phyloP scores from a whole-genome alignment of 1,284 basidiomycete species.

The Neotropicomus parvogracilis region DNA sequence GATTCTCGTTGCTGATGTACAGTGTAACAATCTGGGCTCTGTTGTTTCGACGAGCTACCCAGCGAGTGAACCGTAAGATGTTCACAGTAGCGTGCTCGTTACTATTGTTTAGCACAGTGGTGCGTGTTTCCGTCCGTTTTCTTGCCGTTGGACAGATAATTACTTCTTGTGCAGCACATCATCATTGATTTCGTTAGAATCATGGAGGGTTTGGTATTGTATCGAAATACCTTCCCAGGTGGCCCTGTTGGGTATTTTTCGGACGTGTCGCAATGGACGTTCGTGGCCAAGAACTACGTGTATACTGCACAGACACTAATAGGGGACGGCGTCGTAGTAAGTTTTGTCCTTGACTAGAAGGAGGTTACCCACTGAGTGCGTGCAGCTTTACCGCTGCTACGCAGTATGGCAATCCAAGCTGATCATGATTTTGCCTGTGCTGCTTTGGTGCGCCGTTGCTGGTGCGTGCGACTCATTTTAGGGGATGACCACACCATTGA shows the following conservation, averaged over 20 bases:
- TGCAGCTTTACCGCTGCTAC: conserved; percentile 27
- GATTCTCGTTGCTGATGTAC: no score
- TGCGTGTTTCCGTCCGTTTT: no score
- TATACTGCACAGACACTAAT: conserved; percentile 30
- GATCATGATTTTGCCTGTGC: conserved; percentile 18
- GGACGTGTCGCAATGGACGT: conserved; percentile 5
- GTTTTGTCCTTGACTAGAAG: conserved; percentile 2
- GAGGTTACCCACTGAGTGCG: neutral
- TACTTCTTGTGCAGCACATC: conserved; percentile 16
- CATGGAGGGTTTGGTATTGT: conserved; percentile 10
- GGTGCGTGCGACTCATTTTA: conserved; percentile 9
- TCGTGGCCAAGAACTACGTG: conserved; percentile 1
- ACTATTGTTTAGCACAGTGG: no score
- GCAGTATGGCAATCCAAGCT: conserved; percentile 20
- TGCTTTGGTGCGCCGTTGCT: conserved; percentile 19
- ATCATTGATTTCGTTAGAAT: conserved; percentile 17
- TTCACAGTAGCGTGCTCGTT: no score
- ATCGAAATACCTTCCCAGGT: conserved; percentile 1
- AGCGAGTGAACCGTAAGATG: no score
- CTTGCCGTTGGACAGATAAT: no score
- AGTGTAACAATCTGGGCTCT: no score
- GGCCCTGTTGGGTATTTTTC: conserved; percentile 4
- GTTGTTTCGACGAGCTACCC: no score
- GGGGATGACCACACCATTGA: neutral
- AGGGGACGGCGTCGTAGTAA: conserved; percentile 34